phyloP scores from a whole-genome alignment of 352 stramenopile genomes.

The Phytophthora syringae region DNA sequence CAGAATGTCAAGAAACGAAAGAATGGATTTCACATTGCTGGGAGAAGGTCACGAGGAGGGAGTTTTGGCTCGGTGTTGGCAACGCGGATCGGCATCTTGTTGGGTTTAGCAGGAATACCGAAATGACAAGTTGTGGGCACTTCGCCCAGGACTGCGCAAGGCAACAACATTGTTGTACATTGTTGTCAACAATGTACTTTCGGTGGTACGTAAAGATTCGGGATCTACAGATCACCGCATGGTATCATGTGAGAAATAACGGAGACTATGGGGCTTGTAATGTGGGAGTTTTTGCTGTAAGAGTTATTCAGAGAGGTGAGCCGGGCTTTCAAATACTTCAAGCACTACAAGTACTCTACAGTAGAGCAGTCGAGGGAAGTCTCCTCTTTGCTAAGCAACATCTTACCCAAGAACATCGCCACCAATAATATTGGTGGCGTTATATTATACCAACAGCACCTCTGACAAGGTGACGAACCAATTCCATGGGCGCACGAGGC shows the following conservation, averaged over 20 bases:
- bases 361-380: not conserved
- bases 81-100: constrained; percentile 27
- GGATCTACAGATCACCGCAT: not conserved
- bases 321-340: too few species aligned
- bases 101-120: too few species aligned
- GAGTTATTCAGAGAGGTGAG: too few species aligned
- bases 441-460: not conserved
- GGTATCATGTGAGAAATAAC: not conserved
- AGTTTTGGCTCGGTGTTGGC: constrained; percentile 29
- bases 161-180: too few species aligned
- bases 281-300: too few species aligned
- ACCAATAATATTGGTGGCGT: too few species aligned
- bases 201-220: not conserved
- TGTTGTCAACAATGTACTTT: too few species aligned
- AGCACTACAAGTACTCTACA: not conserved
- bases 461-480: not conserved
- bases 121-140: not conserved
- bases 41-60: constrained; percentile 17
- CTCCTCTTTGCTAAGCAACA: not conserved
- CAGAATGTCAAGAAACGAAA: not conserved
- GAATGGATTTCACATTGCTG: constrained; percentile 22
- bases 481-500: too few species aligned
- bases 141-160: not conserved
- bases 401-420: too few species aligned
- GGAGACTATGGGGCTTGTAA: not conserved